A percentile compares a stretch with the other conserved stretches of the same genome.
Evolutionary conservation across 1,139 yeast genomes (phyloP).

Genomic region (Pichia sp.): DNA sequence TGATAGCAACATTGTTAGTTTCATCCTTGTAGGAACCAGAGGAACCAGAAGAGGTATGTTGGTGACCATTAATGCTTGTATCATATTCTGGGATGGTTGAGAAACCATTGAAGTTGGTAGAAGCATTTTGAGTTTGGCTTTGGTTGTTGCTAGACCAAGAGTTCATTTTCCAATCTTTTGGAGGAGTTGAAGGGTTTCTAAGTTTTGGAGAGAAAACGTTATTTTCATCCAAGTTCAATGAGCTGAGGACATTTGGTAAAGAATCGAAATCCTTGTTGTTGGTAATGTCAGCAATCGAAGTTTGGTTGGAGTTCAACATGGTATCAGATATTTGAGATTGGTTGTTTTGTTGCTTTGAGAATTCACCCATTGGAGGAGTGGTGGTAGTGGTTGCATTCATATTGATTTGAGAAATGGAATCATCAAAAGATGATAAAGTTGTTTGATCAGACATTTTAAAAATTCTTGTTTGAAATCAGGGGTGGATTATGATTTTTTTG

Average conservation of each 20-base stretch:
- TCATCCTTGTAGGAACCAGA: constrained; percentile 19
- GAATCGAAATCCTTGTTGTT: constrained; percentile 25
- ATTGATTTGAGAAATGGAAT: constrained; percentile 23
- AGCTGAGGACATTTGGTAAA: constrained; percentile 28
- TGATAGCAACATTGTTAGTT: constrained; percentile 5
- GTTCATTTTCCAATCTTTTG: constrained; percentile 22
- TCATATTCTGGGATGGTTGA: constrained; percentile 5
- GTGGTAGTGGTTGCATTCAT: constrained; percentile 29
- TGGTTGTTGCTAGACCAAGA: constrained; percentile 12
- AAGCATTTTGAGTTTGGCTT: background rate
- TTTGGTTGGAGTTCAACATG: constrained; percentile 1
- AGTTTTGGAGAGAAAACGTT: constrained; percentile 27
- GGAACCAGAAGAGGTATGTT: constrained; percentile 19
- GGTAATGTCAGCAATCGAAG: constrained; percentile 5
- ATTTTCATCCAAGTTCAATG: constrained; percentile 27
- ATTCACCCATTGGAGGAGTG: constrained; percentile 32
- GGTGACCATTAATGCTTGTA: constrained; percentile 8
- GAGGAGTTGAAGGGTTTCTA: constrained; percentile 31
- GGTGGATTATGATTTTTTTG: no score
- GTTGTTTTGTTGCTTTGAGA: constrained; percentile 7
- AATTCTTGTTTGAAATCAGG: no score
- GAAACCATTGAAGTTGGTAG: constrained; percentile 13
- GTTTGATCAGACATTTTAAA: constrained; percentile 36
- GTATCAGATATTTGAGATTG: constrained; percentile 4
- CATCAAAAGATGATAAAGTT: constrained; percentile 32